Conservation (phyloP, 441 rosid species). For the Flueggea neowawraea region DNA sequence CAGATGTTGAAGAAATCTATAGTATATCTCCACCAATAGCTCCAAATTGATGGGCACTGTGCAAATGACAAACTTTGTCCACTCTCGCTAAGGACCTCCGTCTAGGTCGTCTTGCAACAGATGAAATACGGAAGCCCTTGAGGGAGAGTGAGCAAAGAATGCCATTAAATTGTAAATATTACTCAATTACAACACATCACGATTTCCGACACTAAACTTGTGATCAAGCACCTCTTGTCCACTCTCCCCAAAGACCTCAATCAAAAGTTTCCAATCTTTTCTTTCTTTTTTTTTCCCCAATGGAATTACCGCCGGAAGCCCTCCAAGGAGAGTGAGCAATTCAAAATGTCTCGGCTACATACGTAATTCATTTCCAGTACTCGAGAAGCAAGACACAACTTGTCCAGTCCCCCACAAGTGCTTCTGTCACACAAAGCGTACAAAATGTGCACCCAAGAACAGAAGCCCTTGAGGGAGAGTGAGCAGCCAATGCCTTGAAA, state of each 20-base stretch:
- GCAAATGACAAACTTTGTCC: neutral
- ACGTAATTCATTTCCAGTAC: neutral
- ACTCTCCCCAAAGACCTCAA: too few relatives aligned
- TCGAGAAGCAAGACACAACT: conserved; percentile 16
- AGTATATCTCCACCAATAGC: too few relatives aligned
- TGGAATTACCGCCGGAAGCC: too few relatives aligned
- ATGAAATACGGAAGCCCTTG: conserved; percentile 24
- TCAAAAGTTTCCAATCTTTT: too few relatives aligned
- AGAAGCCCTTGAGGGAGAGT: conserved; percentile 33
- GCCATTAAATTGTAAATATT: neutral
- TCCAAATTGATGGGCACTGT: too few relatives aligned
- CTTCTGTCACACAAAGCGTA: conserved; percentile 3
- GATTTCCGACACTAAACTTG: too few relatives aligned
- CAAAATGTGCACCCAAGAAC: neutral
- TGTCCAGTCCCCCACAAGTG: conserved; percentile 11
- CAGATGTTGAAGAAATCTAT: too few relatives aligned
- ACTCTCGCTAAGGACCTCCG: conserved; percentile 34
- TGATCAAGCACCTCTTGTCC: too few relatives aligned
- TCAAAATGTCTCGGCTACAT: too few relatives aligned
- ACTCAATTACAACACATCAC: too few relatives aligned
- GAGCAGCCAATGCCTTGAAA: conserved; percentile 26
- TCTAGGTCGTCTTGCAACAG: neutral
- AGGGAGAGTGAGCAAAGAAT: conserved; percentile 28
- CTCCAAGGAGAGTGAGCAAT: too few relatives aligned
- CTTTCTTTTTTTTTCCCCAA: too few relatives aligned